phyloP scores from a whole-genome alignment of 495 filamentous ascomycete genomes.

The Glarea lozoyensis region DNA sequence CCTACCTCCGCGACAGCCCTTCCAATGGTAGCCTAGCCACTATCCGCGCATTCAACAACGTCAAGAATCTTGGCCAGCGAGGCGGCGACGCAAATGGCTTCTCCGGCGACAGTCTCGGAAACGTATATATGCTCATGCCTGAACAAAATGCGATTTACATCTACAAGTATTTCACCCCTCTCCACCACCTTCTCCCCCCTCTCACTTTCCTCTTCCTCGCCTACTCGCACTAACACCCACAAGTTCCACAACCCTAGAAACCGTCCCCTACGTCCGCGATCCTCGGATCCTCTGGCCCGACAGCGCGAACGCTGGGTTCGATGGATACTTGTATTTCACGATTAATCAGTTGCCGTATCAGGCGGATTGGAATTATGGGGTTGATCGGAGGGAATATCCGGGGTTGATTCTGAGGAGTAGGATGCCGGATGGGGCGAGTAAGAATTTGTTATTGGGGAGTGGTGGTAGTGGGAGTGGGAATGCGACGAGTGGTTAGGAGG shows the following conservation, averaged over 20 bases:
- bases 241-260: conserved; percentile 23
- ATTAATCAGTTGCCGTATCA: conserved; percentile 32
- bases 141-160: conserved; percentile 30
- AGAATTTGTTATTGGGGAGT: conserved; percentile 11
- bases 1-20: conserved; percentile 25
- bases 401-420: conserved; percentile 12
- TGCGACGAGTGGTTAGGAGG: too few relatives aligned
- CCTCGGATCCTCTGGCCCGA: conserved; percentile 35
- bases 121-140: conserved; percentile 33
- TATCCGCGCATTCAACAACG: conserved; percentile 26
- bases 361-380: conserved; percentile 14
- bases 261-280: conserved; percentile 26
- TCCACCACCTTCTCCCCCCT: neutral
- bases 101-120: conserved; percentile 26
- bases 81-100: conserved; percentile 32
- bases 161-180: conserved; percentile 21
- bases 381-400: conserved; percentile 15
- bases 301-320: conserved; percentile 24
- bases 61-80: conserved; percentile 27
- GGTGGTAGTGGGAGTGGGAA: neutral
- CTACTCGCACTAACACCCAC: too few relatives aligned
- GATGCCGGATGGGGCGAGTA: conserved; percentile 16
- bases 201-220: neutral
- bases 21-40: conserved; percentile 24
- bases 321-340: conserved; percentile 34